Evolutionary conservation across 192 early-diverging fungal genomes (phyloP), one percentile per base, ranked within the genome.

Genomic region (Backusella parvicylindrica): DNA sequence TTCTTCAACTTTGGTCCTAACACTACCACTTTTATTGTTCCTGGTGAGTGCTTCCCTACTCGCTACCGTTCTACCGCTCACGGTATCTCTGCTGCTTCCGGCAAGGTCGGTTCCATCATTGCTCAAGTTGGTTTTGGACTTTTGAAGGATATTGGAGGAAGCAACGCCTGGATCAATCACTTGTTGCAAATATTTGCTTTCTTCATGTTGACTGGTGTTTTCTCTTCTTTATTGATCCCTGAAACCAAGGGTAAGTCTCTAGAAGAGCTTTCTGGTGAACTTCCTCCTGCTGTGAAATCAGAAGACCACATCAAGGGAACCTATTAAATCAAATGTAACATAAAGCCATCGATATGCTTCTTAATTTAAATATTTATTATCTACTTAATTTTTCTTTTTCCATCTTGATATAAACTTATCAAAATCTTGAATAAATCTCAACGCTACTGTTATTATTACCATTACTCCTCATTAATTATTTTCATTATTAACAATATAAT

Each of bases 1-100:
- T 94, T 97, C 88, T 93, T 93, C 88, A 95, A 98, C 88, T 97
- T 95, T 87, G 97, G 97, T 1, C 97, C 97, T 68, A 99, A 99
- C 84, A 76, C 88, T 23, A 99, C 96, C 7, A 95, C 94, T 0
- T 95, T 95, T 70, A 89, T 95, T 49, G 89, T 94, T 60, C 94
- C 94, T 35, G 91, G 89, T 71, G 94, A 95, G 75, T 89, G 89
- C 8, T 95, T 93, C 84, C 94, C 94, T 3, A 95, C 94, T 6
- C 86, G 92, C 7, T 94, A 93, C 83, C 82, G 93, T 32, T 91
- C 93, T 0, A 94, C 94, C 3, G 85, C 87, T 18, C 93, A 94
- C 70, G 94, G 94, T 75, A 94, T 95, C 68, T 89, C 90, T 11
- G 94, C 94, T 9, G 94, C 92, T n/a, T 81, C 86, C 8, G 94